Evolutionary conservation across 2,329 filamentous ascomycete genomes (phyloP).

Genomic region (Hortaea sp.): DNA sequence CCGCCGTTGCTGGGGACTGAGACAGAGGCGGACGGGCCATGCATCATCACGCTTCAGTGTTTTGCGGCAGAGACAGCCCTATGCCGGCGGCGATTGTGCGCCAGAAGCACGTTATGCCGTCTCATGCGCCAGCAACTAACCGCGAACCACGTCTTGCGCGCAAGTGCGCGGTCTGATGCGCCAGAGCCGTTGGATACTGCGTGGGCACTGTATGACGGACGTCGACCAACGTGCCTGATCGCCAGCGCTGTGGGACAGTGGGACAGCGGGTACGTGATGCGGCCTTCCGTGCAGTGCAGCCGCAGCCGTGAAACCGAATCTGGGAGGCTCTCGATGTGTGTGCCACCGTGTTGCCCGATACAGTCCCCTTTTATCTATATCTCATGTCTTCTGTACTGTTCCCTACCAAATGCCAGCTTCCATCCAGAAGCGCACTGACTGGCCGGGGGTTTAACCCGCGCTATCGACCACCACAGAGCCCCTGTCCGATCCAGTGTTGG

Average conservation of each 20-base stretch:
- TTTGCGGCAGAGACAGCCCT: background rate
- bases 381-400: background rate
- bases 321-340: background rate
- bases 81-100: constrained; percentile 5
- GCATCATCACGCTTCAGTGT: constrained; percentile 7
- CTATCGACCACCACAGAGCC: too few relatives aligned
- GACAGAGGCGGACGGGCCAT: constrained; percentile 11
- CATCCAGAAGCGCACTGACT: background rate
- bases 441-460: too few relatives aligned
- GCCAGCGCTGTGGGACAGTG: background rate
- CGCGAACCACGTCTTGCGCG: background rate
- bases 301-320: background rate
- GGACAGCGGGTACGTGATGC: background rate
- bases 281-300: background rate
- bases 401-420: background rate
- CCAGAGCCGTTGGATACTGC: background rate
- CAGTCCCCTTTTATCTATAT: background rate
- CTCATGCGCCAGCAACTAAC: constrained; percentile 8
- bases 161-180: background rate
- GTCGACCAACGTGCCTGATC: background rate
- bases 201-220: background rate
- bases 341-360: background rate
- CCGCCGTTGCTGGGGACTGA: constrained; percentile 7
- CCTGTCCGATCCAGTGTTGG: too few relatives aligned
- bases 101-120: constrained; percentile 6